These are phyloP conservation scores for Gossypium sturtianum DNA, from an alignment of 345 rosid genomes.

Conservation along the genomic window DNA sequence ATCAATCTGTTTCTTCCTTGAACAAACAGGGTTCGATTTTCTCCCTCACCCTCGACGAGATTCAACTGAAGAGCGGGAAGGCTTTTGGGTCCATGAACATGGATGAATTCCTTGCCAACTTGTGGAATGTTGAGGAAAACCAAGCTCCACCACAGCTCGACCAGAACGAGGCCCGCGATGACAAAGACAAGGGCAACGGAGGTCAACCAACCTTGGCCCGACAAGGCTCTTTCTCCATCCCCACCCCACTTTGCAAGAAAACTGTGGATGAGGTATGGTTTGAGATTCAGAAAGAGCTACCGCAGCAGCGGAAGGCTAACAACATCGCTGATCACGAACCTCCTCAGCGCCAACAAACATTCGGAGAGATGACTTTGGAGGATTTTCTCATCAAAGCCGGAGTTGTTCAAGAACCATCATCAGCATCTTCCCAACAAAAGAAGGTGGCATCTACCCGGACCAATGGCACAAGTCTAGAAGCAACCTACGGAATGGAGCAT, in stretches of 20 bases:
- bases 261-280: constrained; percentile 88
- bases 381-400: constrained; percentile 86
- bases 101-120: constrained; percentile 75
- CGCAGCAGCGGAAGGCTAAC: constrained; percentile 15
- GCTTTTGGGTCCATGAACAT: constrained; percentile 83
- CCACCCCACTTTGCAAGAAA: constrained; percentile 68
- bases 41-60: constrained; percentile 74
- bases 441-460: background rate
- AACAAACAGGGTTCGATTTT: constrained; percentile 44
- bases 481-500: background rate
- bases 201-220: constrained; percentile 29
- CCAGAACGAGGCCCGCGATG: constrained; percentile 3
- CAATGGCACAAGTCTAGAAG: background rate
- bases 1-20: constrained; percentile 16
- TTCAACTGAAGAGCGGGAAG: constrained; percentile 74
- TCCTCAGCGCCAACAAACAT: constrained; percentile 49
- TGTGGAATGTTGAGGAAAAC: constrained; percentile 63
- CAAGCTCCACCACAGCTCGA: constrained; percentile 19
- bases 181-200: background rate
- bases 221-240: constrained; percentile 72
- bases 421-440: background rate
- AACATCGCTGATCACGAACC: constrained; percentile 16
- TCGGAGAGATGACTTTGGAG: constrained; percentile 79
- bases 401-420: constrained; percentile 51
- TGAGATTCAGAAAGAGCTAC: constrained; percentile 63